Evolutionary conservation across 768 basidiomycete species (phyloP), one percentile per base, ranked within the genome.

Genomic region (Xerocomellus dryophilus): DNA sequence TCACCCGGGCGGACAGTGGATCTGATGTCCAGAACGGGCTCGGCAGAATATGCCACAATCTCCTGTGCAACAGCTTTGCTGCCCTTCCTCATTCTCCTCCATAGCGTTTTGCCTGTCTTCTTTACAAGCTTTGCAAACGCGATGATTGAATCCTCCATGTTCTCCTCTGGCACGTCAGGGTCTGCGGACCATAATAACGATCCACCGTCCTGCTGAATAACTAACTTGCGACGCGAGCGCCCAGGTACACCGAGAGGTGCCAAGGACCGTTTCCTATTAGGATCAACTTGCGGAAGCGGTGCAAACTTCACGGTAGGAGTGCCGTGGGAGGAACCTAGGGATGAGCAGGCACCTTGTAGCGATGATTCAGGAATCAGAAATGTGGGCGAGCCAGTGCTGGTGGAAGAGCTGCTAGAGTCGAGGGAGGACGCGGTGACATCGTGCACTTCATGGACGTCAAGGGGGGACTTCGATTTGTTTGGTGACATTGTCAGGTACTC

Each of bases 181-280:
- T 66, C 65, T 46, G 56, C 29, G 46, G 61, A 52, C 62, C 62
- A 65, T 20, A 54, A 32, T 27, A 61, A 27, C 25, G 63, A 58
- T 50, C 57, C 47, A 42, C 61, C 49, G 46, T 60, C 66, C 48
- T 66, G 65, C 15, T 53, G 53, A 27, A 54, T 43, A n/a, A 11
- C 43, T 9, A 29, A 58, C 51, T 29, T 67, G 59, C 61, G 69
- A 56, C 67, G 66, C 54, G 59, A 56, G 44, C 71, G 70, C 17
- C 78, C 81, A 31, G 82, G 77, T 56, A 82, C 77, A 5, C 84
- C 84, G 4, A 85, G 68, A 6, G 83, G 84, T 5, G 73, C 71
- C 35, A 72, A 64, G 6, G 76, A 80, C 20, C 77, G 74, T 42
- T 79, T 76, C 59, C 76, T 77, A 20, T 76, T 74, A 3, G 79